Evolutionary conservation across 2,329 filamentous ascomycete species (phyloP).

Genomic region (Tolypocladium cylindrosporum): DNA sequence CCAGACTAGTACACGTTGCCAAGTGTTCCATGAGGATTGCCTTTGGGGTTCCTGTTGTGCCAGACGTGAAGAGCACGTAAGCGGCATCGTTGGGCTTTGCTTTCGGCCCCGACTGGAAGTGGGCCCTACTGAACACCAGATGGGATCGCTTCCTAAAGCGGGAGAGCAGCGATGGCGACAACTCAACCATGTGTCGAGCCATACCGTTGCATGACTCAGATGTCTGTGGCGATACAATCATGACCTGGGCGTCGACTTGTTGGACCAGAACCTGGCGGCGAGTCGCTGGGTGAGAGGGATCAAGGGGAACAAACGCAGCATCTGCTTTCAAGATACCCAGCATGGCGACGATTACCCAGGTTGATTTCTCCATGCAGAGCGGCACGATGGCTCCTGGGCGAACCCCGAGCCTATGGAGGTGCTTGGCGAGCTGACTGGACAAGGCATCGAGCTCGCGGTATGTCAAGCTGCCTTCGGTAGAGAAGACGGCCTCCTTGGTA

Average conservation of each 20-base stretch:
- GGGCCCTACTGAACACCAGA: too few species aligned
- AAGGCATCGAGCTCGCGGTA: conserved; percentile 26
- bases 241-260: background rate
- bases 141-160: background rate
- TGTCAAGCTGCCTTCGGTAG: conserved; percentile 20
- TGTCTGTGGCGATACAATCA: conserved; percentile 2
- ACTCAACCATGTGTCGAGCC: background rate
- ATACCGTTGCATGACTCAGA: background rate
- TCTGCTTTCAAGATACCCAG: too few species aligned
- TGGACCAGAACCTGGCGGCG: conserved; percentile 1
- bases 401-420: conserved; percentile 11
- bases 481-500: background rate
- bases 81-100: conserved; percentile 4
- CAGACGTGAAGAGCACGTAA: conserved; percentile 17
- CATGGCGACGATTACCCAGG: too few species aligned
- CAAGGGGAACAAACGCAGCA: too few species aligned
- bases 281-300: too few species aligned
- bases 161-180: background rate
- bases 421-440: conserved; percentile 25
- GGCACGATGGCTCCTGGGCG: background rate
- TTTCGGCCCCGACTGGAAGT: too few species aligned
- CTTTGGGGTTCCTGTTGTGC: conserved; percentile 15
- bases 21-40: conserved; percentile 29
- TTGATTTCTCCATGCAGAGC: too few species aligned
- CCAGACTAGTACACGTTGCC: conserved; percentile 24